Conservation (phyloP, 805 yeast species). For the Babjeviella inositovora region DNA sequence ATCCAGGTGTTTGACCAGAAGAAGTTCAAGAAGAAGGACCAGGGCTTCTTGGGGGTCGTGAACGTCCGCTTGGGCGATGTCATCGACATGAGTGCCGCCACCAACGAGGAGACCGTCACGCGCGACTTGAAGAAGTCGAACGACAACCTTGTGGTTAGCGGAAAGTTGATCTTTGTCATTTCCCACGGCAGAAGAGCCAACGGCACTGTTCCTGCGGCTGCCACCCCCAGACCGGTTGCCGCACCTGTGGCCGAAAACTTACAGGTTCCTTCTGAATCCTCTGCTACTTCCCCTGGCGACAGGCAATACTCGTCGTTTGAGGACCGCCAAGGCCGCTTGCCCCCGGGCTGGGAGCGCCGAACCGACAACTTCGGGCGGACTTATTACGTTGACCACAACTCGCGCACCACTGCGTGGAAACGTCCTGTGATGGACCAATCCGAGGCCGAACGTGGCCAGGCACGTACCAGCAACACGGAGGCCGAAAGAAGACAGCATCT, state of each 20-base stretch:
- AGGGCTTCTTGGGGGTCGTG: constrained; percentile 94
- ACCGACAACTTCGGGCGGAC: constrained; percentile 96
- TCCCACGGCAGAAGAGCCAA: constrained; percentile 21
- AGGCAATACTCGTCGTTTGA: constrained; percentile 87
- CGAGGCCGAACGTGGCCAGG: constrained; percentile 49
- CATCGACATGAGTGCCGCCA: constrained; percentile 40
- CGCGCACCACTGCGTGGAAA: constrained; percentile 98
- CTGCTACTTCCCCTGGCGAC: constrained; percentile 8
- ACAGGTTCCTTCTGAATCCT: constrained; percentile 4
- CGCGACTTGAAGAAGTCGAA: constrained; percentile 85
- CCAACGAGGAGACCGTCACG: constrained; percentile 72
- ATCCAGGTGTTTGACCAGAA: constrained; percentile 95
- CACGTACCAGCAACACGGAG: constrained; percentile 57
- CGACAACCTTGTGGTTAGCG: constrained; percentile 85
- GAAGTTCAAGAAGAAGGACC: constrained; percentile 95
- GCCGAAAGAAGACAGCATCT: constrained; percentile 85
- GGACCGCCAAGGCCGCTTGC: constrained; percentile 91
- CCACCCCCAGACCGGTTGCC: constrained; percentile 5
- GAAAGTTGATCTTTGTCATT: constrained; percentile 70
- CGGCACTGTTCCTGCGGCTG: constrained; percentile 6
- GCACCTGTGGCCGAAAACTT: constrained; percentile 3
- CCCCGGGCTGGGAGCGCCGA: constrained; percentile 98
- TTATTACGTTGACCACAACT: constrained; percentile 94
- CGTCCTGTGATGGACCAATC: constrained; percentile 78
- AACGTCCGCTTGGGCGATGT: constrained; percentile 84